Evolutionary conservation across 495 filamentous ascomycete species (phyloP), one percentile per base, ranked within the genome.

Genomic region (Penicillium macrosclerotiorum): DNA sequence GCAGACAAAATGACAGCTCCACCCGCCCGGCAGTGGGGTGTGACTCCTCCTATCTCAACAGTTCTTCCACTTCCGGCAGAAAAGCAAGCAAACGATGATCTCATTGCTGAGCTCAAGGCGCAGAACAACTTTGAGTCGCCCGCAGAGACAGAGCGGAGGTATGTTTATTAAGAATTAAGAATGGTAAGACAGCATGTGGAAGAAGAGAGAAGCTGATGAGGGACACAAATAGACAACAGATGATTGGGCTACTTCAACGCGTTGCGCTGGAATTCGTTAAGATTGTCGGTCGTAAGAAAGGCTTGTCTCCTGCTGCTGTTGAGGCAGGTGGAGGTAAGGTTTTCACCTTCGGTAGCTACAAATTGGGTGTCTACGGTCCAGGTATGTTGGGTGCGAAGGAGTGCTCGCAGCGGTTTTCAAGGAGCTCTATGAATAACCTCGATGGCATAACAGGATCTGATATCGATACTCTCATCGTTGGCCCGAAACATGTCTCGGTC

Each of bases 391-490:
- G 8, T 1, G 11, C 8, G 5, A 9, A 46, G 7, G 40, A 24
- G 19, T 9, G 1, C 24, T 7, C 0, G 23, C 11, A 6, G 4
- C 3, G 14, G 0, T 9, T 6, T 6, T n/a, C n/a, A n/a, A n/a
- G n/a, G 13, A 14, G 2, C 19, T 25, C 6, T 30, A 14, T 43
- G 5, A 14, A 34, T 66, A 33, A 59, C 32, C 4, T 13, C 12
- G 16, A n/a, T 43, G 40, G 7, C 13, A 6, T 54, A n/a, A 30
- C 29, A 82, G 89, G 88, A 34, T 96, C 94, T 25, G 93, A 98
- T 81, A 96, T 98, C 55, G 93, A 98, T 69, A 97, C 93, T 12
- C 81, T 98, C 13, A 80, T 96, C 29, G 85, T 95, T 22, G 90
- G 82, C 20, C 93, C 93, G 13, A 89, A 86, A 59, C 89, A 96